phyloP scores from a whole-genome alignment of 2,329 filamentous ascomycete species.

The Monilinia aucupariae region DNA sequence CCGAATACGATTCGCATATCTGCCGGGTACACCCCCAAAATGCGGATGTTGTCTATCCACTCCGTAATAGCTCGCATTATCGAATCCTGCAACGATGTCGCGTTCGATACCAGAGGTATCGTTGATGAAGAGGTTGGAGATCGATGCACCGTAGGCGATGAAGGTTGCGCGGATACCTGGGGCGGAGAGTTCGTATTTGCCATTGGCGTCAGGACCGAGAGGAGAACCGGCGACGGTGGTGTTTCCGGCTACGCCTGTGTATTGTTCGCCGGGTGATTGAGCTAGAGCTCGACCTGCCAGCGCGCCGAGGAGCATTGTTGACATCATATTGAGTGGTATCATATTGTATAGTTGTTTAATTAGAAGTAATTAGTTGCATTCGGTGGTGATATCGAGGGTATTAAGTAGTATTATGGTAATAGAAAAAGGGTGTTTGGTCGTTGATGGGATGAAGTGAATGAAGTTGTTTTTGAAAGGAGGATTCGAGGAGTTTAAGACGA shows the following conservation, averaged over 20 bases:
- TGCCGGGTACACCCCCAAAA: constrained; percentile 66
- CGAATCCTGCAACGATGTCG: constrained; percentile 68
- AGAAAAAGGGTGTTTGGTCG: not conserved
- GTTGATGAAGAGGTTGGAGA: constrained; percentile 65
- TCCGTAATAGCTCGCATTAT: constrained; percentile 68
- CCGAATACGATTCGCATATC: constrained; percentile 77
- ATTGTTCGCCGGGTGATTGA: constrained; percentile 23
- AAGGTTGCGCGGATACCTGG: constrained; percentile 63
- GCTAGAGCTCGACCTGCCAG: constrained; percentile 16
- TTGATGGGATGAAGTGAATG: not conserved
- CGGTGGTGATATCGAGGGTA: too few relatives aligned
- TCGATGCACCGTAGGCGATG: constrained; percentile 68
- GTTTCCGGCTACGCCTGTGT: constrained; percentile 30
- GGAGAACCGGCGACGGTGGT: constrained; percentile 25
- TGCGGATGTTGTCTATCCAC: constrained; percentile 62
- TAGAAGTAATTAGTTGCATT: not conserved
- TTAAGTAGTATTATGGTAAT: not conserved
- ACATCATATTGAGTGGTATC: constrained; percentile 4
- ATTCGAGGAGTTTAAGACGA: not conserved
- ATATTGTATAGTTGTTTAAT: not conserved
- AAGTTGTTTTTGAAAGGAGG: not conserved
- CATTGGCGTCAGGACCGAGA: constrained; percentile 47
- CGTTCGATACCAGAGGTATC: constrained; percentile 63
- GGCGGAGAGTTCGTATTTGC: constrained; percentile 68
- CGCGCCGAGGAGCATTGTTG: not conserved